Percentiles rank a stretch among this genome's conserved stretches.
These are phyloP conservation scores for Populus trichocarpa DNA, from an alignment of 441 rosid species.

Conservation along the genomic window DNA sequence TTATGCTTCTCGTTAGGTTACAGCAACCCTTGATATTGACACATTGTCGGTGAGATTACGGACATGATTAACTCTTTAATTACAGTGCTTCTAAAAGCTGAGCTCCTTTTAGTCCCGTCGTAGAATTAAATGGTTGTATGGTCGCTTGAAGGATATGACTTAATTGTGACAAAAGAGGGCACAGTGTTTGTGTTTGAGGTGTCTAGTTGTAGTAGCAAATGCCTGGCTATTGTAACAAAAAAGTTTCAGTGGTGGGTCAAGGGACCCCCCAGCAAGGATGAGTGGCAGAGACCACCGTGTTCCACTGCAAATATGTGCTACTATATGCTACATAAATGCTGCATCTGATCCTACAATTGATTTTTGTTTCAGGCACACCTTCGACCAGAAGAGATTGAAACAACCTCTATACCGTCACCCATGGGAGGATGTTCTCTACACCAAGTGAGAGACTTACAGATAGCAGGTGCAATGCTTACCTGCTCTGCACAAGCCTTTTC, in stretches of 20 bases:
- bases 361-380: conserved; percentile 56
- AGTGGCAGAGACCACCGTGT: neutral
- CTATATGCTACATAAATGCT: neutral
- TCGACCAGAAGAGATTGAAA: conserved; percentile 89
- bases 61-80: neutral
- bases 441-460: conserved; percentile 43
- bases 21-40: conserved; percentile 5
- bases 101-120: neutral
- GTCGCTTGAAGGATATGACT: neutral
- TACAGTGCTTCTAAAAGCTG: neutral
- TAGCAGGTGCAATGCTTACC: conserved; percentile 7
- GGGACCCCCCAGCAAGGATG: neutral
- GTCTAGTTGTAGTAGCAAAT: neutral
- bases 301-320: neutral
- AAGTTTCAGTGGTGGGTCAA: neutral
- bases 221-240: neutral
- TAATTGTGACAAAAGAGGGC: neutral
- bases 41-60: neutral
- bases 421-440: conserved; percentile 91
- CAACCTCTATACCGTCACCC: conserved; percentile 87
- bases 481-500: conserved; percentile 8
- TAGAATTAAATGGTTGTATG: neutral
- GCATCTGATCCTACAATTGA: neutral
- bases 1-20: conserved; percentile 1
- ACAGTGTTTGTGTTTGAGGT: neutral